Evolutionary conservation across 345 rosid species (phyloP), one percentile per base, ranked within the genome.

Genomic region (Fremontodendron californicum): DNA sequence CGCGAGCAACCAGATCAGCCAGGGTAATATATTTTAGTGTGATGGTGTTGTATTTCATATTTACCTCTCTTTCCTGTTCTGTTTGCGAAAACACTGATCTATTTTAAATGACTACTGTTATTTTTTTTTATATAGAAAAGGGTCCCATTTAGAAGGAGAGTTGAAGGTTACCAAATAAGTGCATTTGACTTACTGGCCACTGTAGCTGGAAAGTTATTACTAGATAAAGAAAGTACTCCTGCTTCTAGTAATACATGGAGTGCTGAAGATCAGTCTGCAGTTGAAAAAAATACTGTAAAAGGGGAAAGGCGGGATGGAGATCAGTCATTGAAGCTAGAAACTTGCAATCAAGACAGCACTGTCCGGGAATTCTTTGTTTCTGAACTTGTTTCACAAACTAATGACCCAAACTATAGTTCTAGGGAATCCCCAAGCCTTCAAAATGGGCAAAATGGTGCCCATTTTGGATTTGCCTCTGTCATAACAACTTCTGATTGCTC

Each of bases 101-200:
- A 46, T 58, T 48, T 5, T 61, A 40, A 68, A 49, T 81, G 5
- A 16, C 15, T 60, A 15, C 19, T 27, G 4, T 39, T 77, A 29
- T 42, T 65, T 54, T 15, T 58, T 76, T 69, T 55, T 79, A 39
- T 79, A 39, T 78, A 96, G 98, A 91, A 86, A 90, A 89, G 97
- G 78, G 49, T 82, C 76, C 65, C 88, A 2, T 83, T 81, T 73
- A 84, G 89, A 86, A 86, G 80, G 78, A 81, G 79, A 75, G 49
- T 16, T 69, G 92, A 83, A 80, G 90, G 85, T 79, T 84, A 80
- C 70, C 81, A 82, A 79, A 82, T 82, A 85, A 81, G 89, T 81
- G 90, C 97, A 10, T 90, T 96, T 82, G 97, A 94, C 86, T 86
- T 96, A 75, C 80, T 96, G 89, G 99, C 99, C 83, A 88, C 93